Evolutionary conservation across 1,139 yeast species (phyloP).

Genomic region (Suhomyces anneliseae): DNA sequence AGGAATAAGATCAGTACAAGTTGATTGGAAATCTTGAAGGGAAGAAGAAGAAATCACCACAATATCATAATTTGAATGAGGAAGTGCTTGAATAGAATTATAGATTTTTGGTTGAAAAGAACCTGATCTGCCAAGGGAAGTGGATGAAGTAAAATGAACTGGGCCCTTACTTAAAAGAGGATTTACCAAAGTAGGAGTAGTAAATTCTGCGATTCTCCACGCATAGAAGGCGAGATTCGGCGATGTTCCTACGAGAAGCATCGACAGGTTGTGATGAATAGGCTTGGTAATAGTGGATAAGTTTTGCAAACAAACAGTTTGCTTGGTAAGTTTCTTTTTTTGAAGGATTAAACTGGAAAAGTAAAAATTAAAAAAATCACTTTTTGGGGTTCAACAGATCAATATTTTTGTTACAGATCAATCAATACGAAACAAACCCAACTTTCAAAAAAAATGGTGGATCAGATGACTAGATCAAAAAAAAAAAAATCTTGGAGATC

Average conservation of each 20-base stretch:
- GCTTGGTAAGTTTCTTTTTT: neutral
- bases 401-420: too few relatives aligned
- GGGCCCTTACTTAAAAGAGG: slow-evolving; percentile 5
- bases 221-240: slow-evolving; percentile 52
- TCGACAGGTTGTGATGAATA: neutral
- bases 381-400: too few relatives aligned
- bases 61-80: slow-evolving; percentile 30
- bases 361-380: too few relatives aligned
- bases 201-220: slow-evolving; percentile 42
- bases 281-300: neutral
- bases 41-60: slow-evolving; percentile 37
- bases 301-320: neutral
- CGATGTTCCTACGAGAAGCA: slow-evolving; percentile 41
- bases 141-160: slow-evolving; percentile 7
- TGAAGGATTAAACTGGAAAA: too few relatives aligned
- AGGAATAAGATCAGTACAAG: slow-evolving; percentile 28
- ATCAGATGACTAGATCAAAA: too few relatives aligned
- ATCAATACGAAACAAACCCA: too few relatives aligned
- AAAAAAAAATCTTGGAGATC: too few relatives aligned
- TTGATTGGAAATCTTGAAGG: slow-evolving; percentile 44
- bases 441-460: too few relatives aligned
- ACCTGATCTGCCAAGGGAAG: slow-evolving; percentile 2
- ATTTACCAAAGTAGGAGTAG: slow-evolving; percentile 29
- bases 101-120: slow-evolving; percentile 26
- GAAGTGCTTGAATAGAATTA: slow-evolving; percentile 20